These are phyloP conservation scores for Chiua sp. DNA, from an alignment of 1,284 basidiomycete species.

Conservation along the genomic window DNA sequence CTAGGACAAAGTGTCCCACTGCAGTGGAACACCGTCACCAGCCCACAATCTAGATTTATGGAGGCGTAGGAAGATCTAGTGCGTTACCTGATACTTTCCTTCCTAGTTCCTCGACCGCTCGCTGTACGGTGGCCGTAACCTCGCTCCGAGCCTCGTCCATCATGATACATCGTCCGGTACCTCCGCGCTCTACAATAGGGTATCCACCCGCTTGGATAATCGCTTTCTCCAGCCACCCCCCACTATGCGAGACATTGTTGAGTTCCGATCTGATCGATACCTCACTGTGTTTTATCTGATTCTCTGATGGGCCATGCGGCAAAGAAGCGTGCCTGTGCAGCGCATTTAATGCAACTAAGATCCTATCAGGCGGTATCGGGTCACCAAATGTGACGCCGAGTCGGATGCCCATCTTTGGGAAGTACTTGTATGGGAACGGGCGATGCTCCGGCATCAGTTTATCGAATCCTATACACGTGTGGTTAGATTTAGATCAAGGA, in stretches of 20 bases:
- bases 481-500: neutral
- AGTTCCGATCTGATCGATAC: neutral
- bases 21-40: too few relatives aligned
- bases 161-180: conserved; percentile 11
- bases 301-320: neutral
- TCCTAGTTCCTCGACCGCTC: conserved; percentile 64
- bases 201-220: conserved; percentile 4
- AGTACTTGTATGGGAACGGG: conserved; percentile 69
- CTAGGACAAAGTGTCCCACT: too few relatives aligned
- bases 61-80: conserved; percentile 21
- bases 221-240: conserved; percentile 18
- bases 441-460: conserved; percentile 89
- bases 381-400: conserved; percentile 78
- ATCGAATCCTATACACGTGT: conserved; percentile 70
- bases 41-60: neutral
- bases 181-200: neutral
- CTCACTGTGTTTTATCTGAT: neutral
- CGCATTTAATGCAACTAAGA: conserved; percentile 39
- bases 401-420: conserved; percentile 65
- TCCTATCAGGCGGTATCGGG: conserved; percentile 55
- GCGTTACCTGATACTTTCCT: conserved; percentile 49
- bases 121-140: conserved; percentile 63
- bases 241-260: neutral
- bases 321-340: neutral
- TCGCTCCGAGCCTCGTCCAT: conserved; percentile 52